These are phyloP conservation scores for Apiospora koreana DNA, from an alignment of 2,329 filamentous ascomycete species.

Conservation along the genomic window DNA sequence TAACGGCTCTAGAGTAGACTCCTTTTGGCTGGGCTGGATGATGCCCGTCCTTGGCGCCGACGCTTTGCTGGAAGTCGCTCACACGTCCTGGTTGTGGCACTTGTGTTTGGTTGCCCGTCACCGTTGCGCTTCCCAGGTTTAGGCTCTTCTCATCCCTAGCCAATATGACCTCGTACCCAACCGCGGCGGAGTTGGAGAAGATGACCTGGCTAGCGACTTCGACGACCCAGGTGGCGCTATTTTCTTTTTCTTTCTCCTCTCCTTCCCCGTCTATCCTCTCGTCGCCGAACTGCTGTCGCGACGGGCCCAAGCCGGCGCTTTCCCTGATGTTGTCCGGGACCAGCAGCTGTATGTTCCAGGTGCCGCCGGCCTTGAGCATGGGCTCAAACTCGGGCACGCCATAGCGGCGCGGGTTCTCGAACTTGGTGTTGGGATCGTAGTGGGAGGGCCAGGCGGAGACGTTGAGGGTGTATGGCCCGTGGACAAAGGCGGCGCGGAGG, in stretches of 20 bases:
- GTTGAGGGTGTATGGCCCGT: constrained; percentile 91
- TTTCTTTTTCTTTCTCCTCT: constrained; percentile 38
- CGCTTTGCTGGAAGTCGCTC: constrained; percentile 72
- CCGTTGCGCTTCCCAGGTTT: constrained; percentile 57
- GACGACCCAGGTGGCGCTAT: constrained; percentile 69
- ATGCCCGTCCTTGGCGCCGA: constrained; percentile 55
- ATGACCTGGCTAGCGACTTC: constrained; percentile 92
- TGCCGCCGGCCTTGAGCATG: constrained; percentile 90
- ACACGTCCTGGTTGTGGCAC: constrained; percentile 70
- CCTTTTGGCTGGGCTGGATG: constrained; percentile 69
- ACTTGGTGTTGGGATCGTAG: constrained; percentile 82
- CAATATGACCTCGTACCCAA: constrained; percentile 84
- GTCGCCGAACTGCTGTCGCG: constrained; percentile 48
- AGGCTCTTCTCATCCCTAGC: constrained; percentile 84
- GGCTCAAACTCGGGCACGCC: constrained; percentile 91
- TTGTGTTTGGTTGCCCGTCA: constrained; percentile 46
- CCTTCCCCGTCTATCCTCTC: constrained; percentile 42
- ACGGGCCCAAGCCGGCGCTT: constrained; percentile 52
- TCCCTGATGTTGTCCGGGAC: constrained; percentile 79
- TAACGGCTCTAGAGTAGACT: constrained; percentile 81
- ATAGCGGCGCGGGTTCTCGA: constrained; percentile 67
- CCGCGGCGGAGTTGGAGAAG: constrained; percentile 85
- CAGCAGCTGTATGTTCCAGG: constrained; percentile 77
- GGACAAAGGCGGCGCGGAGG: constrained; percentile 90
- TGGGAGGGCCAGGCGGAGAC: constrained; percentile 81